These are phyloP conservation scores for Priceomyces castillae DNA, from an alignment of 805 yeast genomes.

Conservation along the genomic window DNA sequence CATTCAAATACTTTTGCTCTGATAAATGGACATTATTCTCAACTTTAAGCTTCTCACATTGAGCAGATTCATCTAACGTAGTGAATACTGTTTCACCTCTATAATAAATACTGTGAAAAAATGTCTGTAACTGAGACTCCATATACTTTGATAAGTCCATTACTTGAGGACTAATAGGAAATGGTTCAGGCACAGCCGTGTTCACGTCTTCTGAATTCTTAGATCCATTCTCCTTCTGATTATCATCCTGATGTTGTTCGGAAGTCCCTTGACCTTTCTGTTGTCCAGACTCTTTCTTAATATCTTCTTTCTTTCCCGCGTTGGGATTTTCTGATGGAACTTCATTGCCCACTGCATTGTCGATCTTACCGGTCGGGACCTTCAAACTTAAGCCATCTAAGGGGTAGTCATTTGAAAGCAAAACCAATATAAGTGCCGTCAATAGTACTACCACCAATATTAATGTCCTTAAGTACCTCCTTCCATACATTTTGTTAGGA, in stretches of 20 bases:
- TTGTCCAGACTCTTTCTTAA: too few relatives aligned
- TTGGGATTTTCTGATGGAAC: background rate
- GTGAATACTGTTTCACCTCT: background rate
- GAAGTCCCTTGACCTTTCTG: too few relatives aligned
- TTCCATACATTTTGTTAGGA: slow-evolving; percentile 8
- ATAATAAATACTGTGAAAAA: background rate
- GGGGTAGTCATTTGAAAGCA: slow-evolving; percentile 4
- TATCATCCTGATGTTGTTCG: too few relatives aligned
- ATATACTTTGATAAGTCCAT: background rate
- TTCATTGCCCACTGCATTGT: background rate
- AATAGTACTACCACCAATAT: slow-evolving; percentile 9
- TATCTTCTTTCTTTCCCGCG: background rate
- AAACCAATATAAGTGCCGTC: slow-evolving; percentile 4
- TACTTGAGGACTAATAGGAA: background rate
- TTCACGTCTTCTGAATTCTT: too few relatives aligned
- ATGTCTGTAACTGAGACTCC: background rate
- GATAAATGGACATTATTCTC: slow-evolving; percentile 14
- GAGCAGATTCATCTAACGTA: background rate
- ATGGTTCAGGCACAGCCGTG: background rate
- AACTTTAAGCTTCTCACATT: slow-evolving; percentile 14
- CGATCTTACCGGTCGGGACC: background rate
- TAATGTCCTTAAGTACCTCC: slow-evolving; percentile 11
- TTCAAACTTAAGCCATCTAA: slow-evolving; percentile 1
- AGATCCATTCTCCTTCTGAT: too few relatives aligned
- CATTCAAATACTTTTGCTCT: slow-evolving; percentile 14